Base-by-base conservation (phyloP, 2,329 filamentous ascomycete genomes). In the Huntiella decipiens region DNA sequence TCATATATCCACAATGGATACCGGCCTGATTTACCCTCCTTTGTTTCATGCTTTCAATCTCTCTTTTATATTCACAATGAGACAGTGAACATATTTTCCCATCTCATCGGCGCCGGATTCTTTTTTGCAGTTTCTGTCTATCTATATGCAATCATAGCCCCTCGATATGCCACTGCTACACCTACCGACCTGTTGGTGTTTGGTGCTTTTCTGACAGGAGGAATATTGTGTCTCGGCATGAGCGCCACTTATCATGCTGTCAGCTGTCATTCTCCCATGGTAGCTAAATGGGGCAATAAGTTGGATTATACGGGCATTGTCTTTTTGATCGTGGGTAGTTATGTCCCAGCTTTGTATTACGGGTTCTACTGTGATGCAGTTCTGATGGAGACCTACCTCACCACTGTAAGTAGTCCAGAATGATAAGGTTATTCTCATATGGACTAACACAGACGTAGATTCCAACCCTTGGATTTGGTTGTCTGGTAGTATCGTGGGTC, bases 281-380 rank as follows among this genome's bases (percentile, higher is more conserved):
- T 95, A 11, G 77, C 81, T 2, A 78, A 74, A 51, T 82, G 85
- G 66, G 87, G 87, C 8, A 96, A 96, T 59, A 84, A 93, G 60
- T 65, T 96, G 47, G 91, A 98, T 59, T 96, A 98, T 59, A 74
- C 88, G 4, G 91, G 91, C 5, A 98, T 98, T 54, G 83, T 96
- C 28, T 74, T 79, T 42, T 65, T 98, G 53, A 96, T 96, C 49
- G 82, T 88, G 53, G 91, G 91, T 5, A 88, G 81, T 58, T 94
- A 88, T 57, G 74, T 96, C 39, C 87, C 91, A 2, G 81, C 82
- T 43, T 61, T 98, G 49, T 91, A 84, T 60, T 94, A 92, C 60
- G 86, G 80, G 3, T 85, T 93, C 59, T 83, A 74, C 55, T 85
- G 79, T 56, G 65, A 77, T 51, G 73, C 76, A 3, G 55, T 59